phyloP scores from a whole-genome alignment of 768 basidiomycete species.

The Pisolithus marmoratus region DNA sequence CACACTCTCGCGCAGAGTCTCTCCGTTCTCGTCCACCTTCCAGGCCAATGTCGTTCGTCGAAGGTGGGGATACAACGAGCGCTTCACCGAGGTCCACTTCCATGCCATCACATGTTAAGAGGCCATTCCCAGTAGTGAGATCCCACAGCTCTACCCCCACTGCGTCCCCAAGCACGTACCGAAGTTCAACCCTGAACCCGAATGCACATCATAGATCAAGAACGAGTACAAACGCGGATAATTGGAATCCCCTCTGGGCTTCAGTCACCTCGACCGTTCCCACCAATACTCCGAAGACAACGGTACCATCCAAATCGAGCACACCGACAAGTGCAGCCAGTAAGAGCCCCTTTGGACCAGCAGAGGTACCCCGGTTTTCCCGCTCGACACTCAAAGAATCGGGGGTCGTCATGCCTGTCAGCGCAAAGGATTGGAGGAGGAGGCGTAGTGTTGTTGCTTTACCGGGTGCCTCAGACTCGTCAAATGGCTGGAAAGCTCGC shows the following conservation, averaged over 20 bases:
- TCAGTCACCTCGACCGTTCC: background rate
- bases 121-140: background rate
- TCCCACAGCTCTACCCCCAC: background rate
- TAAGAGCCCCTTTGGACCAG: conserved; percentile 24
- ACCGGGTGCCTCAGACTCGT: background rate
- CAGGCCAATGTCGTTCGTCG: conserved; percentile 1
- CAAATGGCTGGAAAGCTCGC: background rate
- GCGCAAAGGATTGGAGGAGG: conserved; percentile 22
- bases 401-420: conserved; percentile 27
- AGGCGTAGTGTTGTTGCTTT: conserved; percentile 6
- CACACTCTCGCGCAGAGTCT: conserved; percentile 16
- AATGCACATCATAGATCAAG: background rate
- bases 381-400: conserved; percentile 24
- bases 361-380: conserved; percentile 23
- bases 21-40: background rate
- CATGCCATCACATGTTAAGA: conserved; percentile 2
- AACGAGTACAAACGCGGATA: background rate
- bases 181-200: background rate
- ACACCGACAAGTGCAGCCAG: background rate
- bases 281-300: conserved; percentile 16
- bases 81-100: too few species aligned
- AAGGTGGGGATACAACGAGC: background rate
- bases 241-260: background rate
- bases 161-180: background rate
- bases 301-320: conserved; percentile 8